phyloP scores from a whole-genome alignment of 1,284 basidiomycete genomes.

The Veloporphyrellus conicus region DNA sequence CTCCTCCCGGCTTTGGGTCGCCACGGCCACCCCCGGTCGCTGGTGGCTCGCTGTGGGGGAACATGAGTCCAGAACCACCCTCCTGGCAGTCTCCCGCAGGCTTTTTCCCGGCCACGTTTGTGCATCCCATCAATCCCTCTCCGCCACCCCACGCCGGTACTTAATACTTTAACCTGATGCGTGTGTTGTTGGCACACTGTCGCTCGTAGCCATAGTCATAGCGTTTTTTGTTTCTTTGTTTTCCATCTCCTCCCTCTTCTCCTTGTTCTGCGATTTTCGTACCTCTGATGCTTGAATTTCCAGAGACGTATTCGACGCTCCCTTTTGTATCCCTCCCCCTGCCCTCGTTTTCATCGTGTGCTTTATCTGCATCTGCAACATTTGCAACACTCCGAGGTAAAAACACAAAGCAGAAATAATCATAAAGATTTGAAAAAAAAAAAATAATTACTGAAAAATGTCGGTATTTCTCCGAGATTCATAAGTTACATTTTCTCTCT shows the following conservation, averaged over 20 bases:
- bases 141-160: constrained; percentile 52
- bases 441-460: not conserved
- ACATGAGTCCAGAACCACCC: constrained; percentile 32
- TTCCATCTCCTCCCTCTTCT: no score
- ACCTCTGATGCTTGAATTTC: not conserved
- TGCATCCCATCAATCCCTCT: constrained; percentile 45
- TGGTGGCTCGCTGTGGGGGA: constrained; percentile 43
- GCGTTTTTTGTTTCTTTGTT: not conserved
- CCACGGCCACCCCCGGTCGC: constrained; percentile 38
- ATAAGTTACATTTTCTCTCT: constrained; percentile 6
- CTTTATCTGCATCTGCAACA: constrained; percentile 31
- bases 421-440: constrained; percentile 35
- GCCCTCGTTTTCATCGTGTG: constrained; percentile 9
- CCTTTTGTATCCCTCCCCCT: no score
- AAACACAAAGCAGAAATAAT: constrained; percentile 35
- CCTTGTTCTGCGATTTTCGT: not conserved
- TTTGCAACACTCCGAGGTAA: constrained; percentile 13
- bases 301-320: not conserved
- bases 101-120: constrained; percentile 47
- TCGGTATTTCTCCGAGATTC: not conserved
- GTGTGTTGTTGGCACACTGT: not conserved
- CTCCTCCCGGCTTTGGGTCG: constrained; percentile 34
- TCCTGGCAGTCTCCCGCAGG: constrained; percentile 48
- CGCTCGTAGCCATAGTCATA: constrained; percentile 6
- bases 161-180: not conserved